Conservation (phyloP, 176 grass and related monocot genomes). For the Musa troglodytarum region DNA sequence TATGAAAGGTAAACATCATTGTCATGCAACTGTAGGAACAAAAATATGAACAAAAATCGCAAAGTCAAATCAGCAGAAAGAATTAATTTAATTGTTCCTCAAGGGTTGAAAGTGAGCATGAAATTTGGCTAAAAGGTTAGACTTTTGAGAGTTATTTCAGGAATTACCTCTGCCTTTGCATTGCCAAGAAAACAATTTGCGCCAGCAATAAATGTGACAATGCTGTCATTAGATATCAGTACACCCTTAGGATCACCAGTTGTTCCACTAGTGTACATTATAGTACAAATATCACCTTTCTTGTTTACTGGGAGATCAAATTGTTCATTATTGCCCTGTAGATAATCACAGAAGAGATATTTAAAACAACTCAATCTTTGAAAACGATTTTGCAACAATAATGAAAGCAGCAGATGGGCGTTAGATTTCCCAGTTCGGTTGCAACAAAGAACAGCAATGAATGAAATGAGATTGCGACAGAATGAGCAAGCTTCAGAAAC, state of each 20-base stretch:
- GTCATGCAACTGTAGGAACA: constrained; percentile 41
- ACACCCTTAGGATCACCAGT: constrained; percentile 96
- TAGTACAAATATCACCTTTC: constrained; percentile 66
- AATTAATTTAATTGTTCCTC: not conserved
- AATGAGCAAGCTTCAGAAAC: too few relatives aligned
- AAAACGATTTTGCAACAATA: too few relatives aligned
- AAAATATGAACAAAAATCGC: not conserved
- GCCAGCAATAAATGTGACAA: constrained; percentile 49
- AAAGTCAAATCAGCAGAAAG: not conserved
- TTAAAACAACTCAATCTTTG: too few relatives aligned
- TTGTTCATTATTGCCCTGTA: constrained; percentile 45
- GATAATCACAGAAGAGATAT: not conserved
- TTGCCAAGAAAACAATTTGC: constrained; percentile 28
- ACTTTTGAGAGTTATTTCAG: too few relatives aligned
- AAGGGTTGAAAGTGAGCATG: not conserved
- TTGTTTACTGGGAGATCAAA: constrained; percentile 75
- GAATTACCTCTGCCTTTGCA: constrained; percentile 55
- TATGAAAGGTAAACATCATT: constrained; percentile 88
- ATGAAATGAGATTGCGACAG: too few relatives aligned
- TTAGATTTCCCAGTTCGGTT: too few relatives aligned
- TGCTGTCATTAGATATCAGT: constrained; percentile 71
- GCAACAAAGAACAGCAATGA: too few relatives aligned
- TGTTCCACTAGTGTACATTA: constrained; percentile 98
- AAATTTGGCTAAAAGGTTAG: too few relatives aligned
- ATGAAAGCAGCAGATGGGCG: too few relatives aligned